phyloP scores from a whole-genome alignment of 345 rosid genomes.

The Microcos paniculata region DNA sequence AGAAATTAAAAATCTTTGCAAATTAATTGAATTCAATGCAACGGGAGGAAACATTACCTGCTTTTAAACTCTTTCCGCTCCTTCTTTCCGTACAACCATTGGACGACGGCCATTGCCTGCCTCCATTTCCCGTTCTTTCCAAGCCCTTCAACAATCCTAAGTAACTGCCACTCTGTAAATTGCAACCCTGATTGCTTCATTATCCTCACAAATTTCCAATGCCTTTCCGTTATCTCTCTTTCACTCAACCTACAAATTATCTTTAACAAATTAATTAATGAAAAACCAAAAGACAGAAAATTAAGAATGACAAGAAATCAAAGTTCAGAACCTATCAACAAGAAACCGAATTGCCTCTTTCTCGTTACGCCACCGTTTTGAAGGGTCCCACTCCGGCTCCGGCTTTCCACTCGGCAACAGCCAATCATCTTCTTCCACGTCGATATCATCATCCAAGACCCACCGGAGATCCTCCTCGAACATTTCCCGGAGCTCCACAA shows the following conservation, averaged over 20 bases:
- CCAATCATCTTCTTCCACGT: slow-evolving; percentile 38
- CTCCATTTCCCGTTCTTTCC: slow-evolving; percentile 68
- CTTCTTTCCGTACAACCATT: slow-evolving; percentile 73
- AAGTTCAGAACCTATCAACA: slow-evolving; percentile 52
- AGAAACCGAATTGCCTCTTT: slow-evolving; percentile 66
- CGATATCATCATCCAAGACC: slow-evolving; percentile 83
- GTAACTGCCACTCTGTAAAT: slow-evolving; percentile 81
- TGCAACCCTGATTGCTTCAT: slow-evolving; percentile 87
- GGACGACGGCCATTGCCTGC: slow-evolving; percentile 76
- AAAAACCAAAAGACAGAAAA: background rate
- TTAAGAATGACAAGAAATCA: background rate
- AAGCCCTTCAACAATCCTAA: slow-evolving; percentile 72
- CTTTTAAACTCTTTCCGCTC: slow-evolving; percentile 53
- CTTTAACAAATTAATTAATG: background rate
- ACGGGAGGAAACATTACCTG: slow-evolving; percentile 40
- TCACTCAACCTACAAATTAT: slow-evolving; percentile 55
- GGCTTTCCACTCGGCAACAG: slow-evolving; percentile 21
- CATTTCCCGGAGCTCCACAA: slow-evolving; percentile 64
- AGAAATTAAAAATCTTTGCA: background rate
- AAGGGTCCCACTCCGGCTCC: slow-evolving; percentile 48
- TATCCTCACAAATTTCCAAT: slow-evolving; percentile 90
- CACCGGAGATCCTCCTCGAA: slow-evolving; percentile 73
- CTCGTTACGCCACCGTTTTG: slow-evolving; percentile 61
- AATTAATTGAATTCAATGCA: background rate
- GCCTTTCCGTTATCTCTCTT: slow-evolving; percentile 60